phyloP scores from a whole-genome alignment of 2,329 filamentous ascomycete genomes.

The Alternaria viburni region DNA sequence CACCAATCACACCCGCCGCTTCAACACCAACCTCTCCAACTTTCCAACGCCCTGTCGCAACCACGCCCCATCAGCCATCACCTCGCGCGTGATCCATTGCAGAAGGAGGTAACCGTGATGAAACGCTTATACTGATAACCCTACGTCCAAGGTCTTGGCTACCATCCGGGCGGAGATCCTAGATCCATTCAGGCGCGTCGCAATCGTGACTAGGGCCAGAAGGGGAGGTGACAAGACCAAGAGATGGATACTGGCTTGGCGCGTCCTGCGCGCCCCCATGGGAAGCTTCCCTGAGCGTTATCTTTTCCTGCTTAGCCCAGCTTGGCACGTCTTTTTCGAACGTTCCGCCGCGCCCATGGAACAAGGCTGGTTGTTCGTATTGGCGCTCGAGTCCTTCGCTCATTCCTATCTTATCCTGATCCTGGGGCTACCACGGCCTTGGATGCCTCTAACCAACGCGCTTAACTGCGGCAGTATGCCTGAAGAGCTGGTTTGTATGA shows the following conservation, averaged over 20 bases:
- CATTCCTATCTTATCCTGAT: constrained; percentile 30
- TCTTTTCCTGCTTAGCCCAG: constrained; percentile 25
- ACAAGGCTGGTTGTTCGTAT: constrained; percentile 11
- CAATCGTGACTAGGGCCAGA: constrained; percentile 8
- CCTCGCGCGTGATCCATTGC: constrained; percentile 10
- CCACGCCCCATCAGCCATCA: constrained; percentile 10
- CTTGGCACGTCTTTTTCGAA: constrained; percentile 32
- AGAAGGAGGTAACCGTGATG: constrained; percentile 14
- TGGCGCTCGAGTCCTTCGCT: constrained; percentile 18
- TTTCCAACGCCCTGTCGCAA: background rate
- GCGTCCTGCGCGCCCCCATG: background rate
- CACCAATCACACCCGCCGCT: background rate
- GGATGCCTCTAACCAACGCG: constrained; percentile 19
- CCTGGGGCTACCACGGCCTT: constrained; percentile 27
- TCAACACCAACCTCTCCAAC: background rate
- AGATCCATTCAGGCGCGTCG: background rate
- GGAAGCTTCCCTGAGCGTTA: constrained; percentile 24
- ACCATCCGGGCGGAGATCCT: constrained; percentile 1
- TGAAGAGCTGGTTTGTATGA: constrained; percentile 7
- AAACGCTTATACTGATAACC: constrained; percentile 22
- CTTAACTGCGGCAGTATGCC: constrained; percentile 24
- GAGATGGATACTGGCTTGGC: constrained; percentile 5
- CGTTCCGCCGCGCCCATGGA: constrained; percentile 15
- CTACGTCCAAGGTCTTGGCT: constrained; percentile 28
- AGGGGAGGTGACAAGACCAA: constrained; percentile 11